phyloP scores from a whole-genome alignment of 352 stramenopile species.

The Albugo laibachii region DNA sequence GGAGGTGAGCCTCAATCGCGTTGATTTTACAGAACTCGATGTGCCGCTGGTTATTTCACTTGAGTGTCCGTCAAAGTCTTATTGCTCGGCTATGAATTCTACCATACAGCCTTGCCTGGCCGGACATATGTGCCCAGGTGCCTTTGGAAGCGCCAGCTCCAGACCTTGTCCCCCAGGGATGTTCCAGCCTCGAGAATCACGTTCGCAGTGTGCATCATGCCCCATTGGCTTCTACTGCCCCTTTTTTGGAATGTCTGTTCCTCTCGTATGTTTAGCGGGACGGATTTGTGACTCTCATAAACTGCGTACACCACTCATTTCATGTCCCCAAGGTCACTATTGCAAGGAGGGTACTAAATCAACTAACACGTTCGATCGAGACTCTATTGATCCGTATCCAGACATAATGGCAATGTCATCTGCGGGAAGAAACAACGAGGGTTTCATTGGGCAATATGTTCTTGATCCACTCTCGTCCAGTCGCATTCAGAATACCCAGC shows the following conservation, averaged over 20 bases:
- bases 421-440: slow-evolving; percentile 9
- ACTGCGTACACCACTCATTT: slow-evolving; percentile 46
- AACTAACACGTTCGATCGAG: slow-evolving; percentile 35
- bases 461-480: no score
- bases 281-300: slow-evolving; percentile 86
- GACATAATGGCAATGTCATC: slow-evolving; percentile 35
- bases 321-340: slow-evolving; percentile 85
- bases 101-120: slow-evolving; percentile 58
- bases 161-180: slow-evolving; percentile 74
- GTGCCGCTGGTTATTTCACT: slow-evolving; percentile 59
- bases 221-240: slow-evolving; percentile 91
- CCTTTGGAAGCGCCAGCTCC: slow-evolving; percentile 79
- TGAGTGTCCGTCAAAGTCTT: slow-evolving; percentile 30
- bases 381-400: slow-evolving; percentile 26
- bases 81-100: slow-evolving; percentile 24
- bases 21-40: slow-evolving; percentile 61
- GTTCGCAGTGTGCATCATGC: slow-evolving; percentile 81
- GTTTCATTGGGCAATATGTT: no score
- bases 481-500: slow-evolving; percentile 8
- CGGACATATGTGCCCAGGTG: slow-evolving; percentile 50
- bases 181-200: slow-evolving; percentile 75
- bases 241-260: slow-evolving; percentile 74
- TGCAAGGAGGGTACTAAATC: slow-evolving; percentile 88
- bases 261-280: slow-evolving; percentile 80
- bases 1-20: slow-evolving; percentile 71